Evolutionary conservation across 2,329 filamentous ascomycete species (phyloP).

Genomic region (Colletotrichum somersetense): DNA sequence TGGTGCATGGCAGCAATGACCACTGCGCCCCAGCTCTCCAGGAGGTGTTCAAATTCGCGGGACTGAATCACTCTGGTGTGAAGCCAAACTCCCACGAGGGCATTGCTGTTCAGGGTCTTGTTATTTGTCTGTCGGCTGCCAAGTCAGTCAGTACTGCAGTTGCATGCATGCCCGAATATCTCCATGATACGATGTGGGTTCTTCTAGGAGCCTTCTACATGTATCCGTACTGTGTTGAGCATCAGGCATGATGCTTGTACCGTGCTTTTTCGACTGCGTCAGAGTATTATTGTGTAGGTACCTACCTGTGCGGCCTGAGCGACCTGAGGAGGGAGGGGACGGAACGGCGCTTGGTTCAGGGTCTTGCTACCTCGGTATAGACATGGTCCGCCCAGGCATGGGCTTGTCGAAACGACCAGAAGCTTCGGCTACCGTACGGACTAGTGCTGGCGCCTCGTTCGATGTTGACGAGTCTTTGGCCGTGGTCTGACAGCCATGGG

Average conservation of each 20-base stretch:
- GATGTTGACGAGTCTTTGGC: background rate
- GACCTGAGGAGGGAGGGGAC: too few species aligned
- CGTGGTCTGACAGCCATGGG: background rate
- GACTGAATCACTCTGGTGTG: conserved; percentile 9
- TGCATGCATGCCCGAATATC: too few species aligned
- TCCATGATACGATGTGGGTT: too few species aligned
- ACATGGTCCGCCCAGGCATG: conserved; percentile 1
- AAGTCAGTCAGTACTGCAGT: too few species aligned
- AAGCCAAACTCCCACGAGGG: conserved; percentile 6
- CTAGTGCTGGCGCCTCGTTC: conserved; percentile 10
- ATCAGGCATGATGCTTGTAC: too few species aligned
- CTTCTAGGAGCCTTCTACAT: too few species aligned
- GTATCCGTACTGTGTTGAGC: too few species aligned
- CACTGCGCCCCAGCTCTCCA: conserved; percentile 12
- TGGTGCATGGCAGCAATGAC: conserved; percentile 19
- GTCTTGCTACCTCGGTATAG: conserved; percentile 5
- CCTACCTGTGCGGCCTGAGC: too few species aligned
- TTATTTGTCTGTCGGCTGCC: too few species aligned
- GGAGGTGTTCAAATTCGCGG: conserved; percentile 25
- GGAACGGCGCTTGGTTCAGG: conserved; percentile 3
- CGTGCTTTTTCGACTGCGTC: too few species aligned
- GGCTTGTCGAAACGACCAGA: conserved; percentile 30
- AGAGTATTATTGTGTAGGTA: too few species aligned
- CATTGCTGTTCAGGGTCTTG: conserved; percentile 22
- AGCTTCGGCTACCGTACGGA: conserved; percentile 11